A percentile compares a stretch with the other conserved stretches of the same genome.
These are phyloP conservation scores for Tulasnella sp. DNA, from an alignment of 768 basidiomycete species.

Conservation along the genomic window DNA sequence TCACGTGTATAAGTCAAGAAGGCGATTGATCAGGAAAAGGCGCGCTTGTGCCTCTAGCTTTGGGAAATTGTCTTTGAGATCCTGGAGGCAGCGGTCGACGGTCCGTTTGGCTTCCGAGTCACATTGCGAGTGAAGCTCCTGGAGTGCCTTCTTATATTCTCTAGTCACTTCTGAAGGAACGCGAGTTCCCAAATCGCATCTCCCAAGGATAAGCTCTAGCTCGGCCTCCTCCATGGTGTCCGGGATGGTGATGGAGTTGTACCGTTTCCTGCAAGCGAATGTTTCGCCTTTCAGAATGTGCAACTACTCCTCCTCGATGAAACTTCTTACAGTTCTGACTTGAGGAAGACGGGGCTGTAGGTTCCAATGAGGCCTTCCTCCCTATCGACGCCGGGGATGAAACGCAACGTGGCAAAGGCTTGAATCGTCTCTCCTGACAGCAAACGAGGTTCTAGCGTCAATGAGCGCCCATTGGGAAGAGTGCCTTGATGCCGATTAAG, in stretches of 20 bases:
- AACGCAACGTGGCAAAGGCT: neutral
- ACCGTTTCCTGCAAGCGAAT: neutral
- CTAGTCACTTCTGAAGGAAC: neutral
- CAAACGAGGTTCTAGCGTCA: neutral
- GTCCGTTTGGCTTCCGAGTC: neutral
- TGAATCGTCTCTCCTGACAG: neutral
- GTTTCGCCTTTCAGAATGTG: neutral
- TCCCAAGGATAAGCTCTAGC: neutral
- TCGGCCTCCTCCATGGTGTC: neutral
- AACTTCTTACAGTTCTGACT: neutral
- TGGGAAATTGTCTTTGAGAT: neutral
- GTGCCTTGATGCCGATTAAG: neutral
- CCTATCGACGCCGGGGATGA: neutral
- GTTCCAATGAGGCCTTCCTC: neutral
- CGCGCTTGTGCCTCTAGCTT: neutral
- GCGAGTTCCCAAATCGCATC: neutral
- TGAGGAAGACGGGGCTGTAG: neutral
- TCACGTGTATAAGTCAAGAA: neutral
- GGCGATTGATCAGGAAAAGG: neutral
- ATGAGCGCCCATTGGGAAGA: neutral
- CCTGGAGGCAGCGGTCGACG: neutral
- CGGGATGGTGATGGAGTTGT: neutral
- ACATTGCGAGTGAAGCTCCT: neutral
- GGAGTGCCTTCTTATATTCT: neutral
- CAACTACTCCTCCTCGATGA: neutral